Conservation (phyloP, 441 rosid species). For the Adansonia rubrostipa region DNA sequence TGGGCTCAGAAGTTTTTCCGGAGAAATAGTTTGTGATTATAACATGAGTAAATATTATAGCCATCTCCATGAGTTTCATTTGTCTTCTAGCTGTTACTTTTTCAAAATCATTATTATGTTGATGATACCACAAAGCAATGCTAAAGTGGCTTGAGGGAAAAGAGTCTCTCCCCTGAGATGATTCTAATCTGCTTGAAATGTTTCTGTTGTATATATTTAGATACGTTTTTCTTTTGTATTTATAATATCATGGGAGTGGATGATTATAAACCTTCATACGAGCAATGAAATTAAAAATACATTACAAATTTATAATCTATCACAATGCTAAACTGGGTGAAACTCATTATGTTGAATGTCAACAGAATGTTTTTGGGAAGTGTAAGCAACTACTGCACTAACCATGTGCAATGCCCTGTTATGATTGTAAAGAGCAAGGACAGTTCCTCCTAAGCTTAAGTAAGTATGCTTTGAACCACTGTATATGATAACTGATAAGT, state of each 20-base stretch:
- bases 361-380: slow-evolving; percentile 96
- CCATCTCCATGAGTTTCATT: neutral
- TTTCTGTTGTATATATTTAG: neutral
- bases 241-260: neutral
- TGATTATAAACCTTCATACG: neutral
- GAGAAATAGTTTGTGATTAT: neutral
- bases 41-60: neutral
- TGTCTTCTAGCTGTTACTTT: neutral
- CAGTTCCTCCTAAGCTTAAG: slow-evolving; percentile 32
- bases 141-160: neutral
- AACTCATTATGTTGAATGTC: slow-evolving; percentile 15
- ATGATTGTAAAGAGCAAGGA: slow-evolving; percentile 65
- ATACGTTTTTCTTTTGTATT: neutral
- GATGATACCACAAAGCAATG: neutral
- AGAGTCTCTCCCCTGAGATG: neutral
- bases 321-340: slow-evolving; percentile 13
- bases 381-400: slow-evolving; percentile 91
- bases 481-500: slow-evolving; percentile 8
- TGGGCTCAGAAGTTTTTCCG: neutral
- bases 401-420: slow-evolving; percentile 79
- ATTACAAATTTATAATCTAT: neutral
- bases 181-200: neutral
- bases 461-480: slow-evolving; percentile 27
- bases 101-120: neutral
- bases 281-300: neutral